phyloP scores from a whole-genome alignment of 2,329 filamentous ascomycete species.

The Orbilia ellipsospora region DNA sequence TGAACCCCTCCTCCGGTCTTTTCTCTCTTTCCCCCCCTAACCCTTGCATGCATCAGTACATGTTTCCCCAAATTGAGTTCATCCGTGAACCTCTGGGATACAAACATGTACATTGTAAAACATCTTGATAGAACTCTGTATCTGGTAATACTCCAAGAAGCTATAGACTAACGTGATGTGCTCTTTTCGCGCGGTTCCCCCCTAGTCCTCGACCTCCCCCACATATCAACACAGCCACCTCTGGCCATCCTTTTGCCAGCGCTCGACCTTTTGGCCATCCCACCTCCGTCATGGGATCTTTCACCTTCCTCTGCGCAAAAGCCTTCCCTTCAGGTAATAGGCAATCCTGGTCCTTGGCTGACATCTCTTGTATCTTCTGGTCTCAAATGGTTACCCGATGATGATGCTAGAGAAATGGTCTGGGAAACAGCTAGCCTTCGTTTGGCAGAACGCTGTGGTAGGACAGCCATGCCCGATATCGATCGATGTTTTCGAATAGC shows the following conservation, averaged over 20 bases:
- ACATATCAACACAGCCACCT: conserved; percentile 80
- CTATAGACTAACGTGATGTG: neutral
- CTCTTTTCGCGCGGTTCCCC: neutral
- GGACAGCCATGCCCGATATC: conserved; percentile 75
- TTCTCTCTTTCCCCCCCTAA: too few relatives aligned
- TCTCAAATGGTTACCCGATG: conserved; percentile 75
- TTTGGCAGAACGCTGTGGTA: conserved; percentile 85
- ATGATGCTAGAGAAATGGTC: conserved; percentile 74
- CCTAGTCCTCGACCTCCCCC: conserved; percentile 79
- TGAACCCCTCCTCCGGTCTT: too few relatives aligned
- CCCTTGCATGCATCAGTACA: neutral
- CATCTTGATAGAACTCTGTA: neutral
- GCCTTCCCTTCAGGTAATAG: conserved; percentile 66
- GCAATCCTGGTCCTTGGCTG: conserved; percentile 72
- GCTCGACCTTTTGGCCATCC: conserved; percentile 74
- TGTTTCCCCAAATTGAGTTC: conserved; percentile 23
- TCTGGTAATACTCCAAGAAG: too few relatives aligned
- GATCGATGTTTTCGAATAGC: conserved; percentile 72
- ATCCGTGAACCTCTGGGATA: conserved; percentile 15
- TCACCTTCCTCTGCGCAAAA: conserved; percentile 62
- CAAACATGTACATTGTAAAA: conserved; percentile 6
- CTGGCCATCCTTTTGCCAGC: conserved; percentile 72
- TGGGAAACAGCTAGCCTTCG: conserved; percentile 84
- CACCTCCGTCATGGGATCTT: conserved; percentile 75
- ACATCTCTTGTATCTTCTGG: conserved; percentile 75